Base-by-base conservation (phyloP, 176 grass and related monocot genomes). In the Zoysia pacifica region DNA sequence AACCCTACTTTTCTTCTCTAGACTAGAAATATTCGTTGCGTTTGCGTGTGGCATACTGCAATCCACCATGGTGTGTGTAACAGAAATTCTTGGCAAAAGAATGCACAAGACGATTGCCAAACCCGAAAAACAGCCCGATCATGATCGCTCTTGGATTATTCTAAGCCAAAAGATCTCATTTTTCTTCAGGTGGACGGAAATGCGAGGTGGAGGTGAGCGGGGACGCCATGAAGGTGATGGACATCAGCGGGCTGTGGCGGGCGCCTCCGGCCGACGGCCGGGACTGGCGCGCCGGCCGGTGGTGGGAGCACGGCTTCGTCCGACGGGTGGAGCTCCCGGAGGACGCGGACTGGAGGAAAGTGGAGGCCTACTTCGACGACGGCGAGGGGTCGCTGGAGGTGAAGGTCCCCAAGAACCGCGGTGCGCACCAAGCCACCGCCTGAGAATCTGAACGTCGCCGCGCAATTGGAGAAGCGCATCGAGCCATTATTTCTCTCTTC, bases 281-380 rank as follows among this genome's bases (percentile, higher is more conserved):
- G 66, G 92, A 99, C 76, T 99, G 96, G 96, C 85, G 84, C 77
- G 52, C 76, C 11, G 84, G 90, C 1, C 68, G 79, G 81, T 95
- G 96, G 96, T 99, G 96, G 96, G 96, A 98, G 84, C 67, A 94
- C 11, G 96, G 96, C 70, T 98, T 91, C 54, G 92, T 93, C 67
- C 74, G 96, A 72, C 96, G 92, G 0, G 74, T 99, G 14, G 96
- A 99, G 88, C 86, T 99, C 46, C 96, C 96, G 1, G 86, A 85
- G 11, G 85, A 95, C 51, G 90, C 92, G 0, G 86, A 99, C 65
- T 84, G 86, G 88, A 76, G 49, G 75, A 95, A 77, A 81, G 63
- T 89, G 28, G 90, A 93, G 75, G 96, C 96, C n/a, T 93, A 56
- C 85, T 67, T 90, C 14, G 73, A 87, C 55, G 91, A 93, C 75